Base-by-base conservation (phyloP, 306 rosid genomes). In the Mucuna pruriens region DNA sequence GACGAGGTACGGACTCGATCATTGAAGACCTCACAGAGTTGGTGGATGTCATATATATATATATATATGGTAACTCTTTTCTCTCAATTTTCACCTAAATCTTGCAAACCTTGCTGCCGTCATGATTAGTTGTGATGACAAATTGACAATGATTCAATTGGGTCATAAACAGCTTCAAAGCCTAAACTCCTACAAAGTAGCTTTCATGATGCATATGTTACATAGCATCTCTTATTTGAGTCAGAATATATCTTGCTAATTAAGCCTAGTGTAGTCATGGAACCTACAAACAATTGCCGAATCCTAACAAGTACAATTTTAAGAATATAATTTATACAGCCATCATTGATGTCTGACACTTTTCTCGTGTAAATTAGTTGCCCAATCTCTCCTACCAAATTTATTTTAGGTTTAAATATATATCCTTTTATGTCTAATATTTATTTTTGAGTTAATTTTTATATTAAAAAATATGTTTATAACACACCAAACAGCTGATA, bases 121-220 rank as follows among this genome's bases (percentile, higher is more conserved):
- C 16, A 61, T 69, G 48, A 69, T 70, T 71, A 12, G 22, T 20
- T 52, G 40, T 31, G 54, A 57, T 40, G 70, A 80, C 49, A 42
- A 52, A 65, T 38, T 75, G 77, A 48, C 44, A 68, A 68, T 49
- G 54, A 38, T 33, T 7, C 29, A 29, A 69, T 13, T 62, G 29
- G 46, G 48, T 62, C 60, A 62, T 62, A 26, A 40, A 57, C 60
- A 70, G 55, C 78, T 68, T 68, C 73, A 17, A 25, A 69, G 60
- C 74, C 79, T 69, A 61, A 49, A 48, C 73, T 82, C 58, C 49
- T 3, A 49, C 46, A 79, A 57, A 80, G 45, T n/a, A 71, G 31
- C 31, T 29, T 29, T 29, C 34, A 70, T n/a, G 29, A 36, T 29
- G n/a, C n/a, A 29, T 29, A 70, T 13, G 49, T 44, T 16, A 52